Conservation (phyloP, 169 alveolate species). For the Plasmodium relictum region DNA sequence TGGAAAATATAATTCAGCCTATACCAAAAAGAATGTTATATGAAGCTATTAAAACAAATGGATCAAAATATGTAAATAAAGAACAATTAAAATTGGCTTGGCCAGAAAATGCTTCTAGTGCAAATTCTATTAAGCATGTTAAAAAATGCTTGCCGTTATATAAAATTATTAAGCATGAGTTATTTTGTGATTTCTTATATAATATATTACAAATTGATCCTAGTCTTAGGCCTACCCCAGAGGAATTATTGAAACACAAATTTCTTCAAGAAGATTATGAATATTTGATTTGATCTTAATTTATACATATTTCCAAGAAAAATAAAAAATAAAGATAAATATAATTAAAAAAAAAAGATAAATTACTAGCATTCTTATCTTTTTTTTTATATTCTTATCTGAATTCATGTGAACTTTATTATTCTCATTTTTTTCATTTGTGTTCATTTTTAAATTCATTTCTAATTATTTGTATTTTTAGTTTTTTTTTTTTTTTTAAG, state of each 20-base stretch:
- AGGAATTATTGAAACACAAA: conserved; percentile 90
- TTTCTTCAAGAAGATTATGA: conserved; percentile 81
- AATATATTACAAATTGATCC: conserved; percentile 89
- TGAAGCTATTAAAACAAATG: conserved; percentile 81
- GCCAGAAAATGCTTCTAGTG: conserved; percentile 89
- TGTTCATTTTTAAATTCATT: no score
- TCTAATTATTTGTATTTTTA: no score
- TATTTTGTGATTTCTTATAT: conserved; percentile 89
- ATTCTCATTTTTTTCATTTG: not conserved
- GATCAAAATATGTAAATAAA: conserved; percentile 79
- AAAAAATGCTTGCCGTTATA: conserved; percentile 80
- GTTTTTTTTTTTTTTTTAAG: no score
- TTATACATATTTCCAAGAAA: no score
- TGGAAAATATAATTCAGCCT: conserved; percentile 86
- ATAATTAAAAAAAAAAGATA: no score
- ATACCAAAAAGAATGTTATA: conserved; percentile 81
- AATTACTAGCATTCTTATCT: no score
- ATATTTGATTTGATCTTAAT: no score
- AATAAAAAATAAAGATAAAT: no score
- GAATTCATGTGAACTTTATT: not conserved
- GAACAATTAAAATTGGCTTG: conserved; percentile 81
- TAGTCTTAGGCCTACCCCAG: conserved; percentile 89
- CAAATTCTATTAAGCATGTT: conserved; percentile 84
- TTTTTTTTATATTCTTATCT: not conserved
- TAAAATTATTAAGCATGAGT: conserved; percentile 87